A percentile compares a stretch with the other conserved stretches of the same genome.
These are phyloP conservation scores for Candida glucosophila DNA, from an alignment of 1,139 yeast genomes.

Conservation along the genomic window DNA sequence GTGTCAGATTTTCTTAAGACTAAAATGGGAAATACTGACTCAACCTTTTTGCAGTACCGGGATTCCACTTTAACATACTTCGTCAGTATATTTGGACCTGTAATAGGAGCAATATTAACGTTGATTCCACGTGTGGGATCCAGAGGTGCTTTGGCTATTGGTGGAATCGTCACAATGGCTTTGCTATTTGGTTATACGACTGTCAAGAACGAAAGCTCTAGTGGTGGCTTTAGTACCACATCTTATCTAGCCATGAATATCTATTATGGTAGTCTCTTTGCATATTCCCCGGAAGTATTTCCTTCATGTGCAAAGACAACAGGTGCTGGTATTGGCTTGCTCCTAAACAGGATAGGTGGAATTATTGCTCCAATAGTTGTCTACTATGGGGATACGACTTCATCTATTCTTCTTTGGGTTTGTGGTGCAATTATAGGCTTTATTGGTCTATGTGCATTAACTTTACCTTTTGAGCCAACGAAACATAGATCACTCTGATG, in stretches of 20 bases:
- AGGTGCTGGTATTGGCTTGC: conserved; percentile 45
- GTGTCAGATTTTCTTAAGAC: conserved; percentile 35
- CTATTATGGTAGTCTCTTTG: conserved; percentile 48
- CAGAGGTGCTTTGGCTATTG: conserved; percentile 46
- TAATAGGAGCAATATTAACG: conserved; percentile 40
- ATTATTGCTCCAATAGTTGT: conserved; percentile 45
- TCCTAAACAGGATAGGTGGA: conserved; percentile 38
- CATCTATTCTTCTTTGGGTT: conserved; percentile 49
- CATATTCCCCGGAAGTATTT: conserved; percentile 52
- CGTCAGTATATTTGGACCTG: conserved; percentile 48
- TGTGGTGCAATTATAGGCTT: conserved; percentile 46
- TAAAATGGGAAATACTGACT: conserved; percentile 35
- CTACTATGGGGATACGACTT: conserved; percentile 34
- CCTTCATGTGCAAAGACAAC: conserved; percentile 50
- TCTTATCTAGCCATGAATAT: conserved; percentile 43
- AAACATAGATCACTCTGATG: conserved; percentile 1
- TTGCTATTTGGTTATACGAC: conserved; percentile 51
- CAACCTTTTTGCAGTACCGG: conserved; percentile 35
- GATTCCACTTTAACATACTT: conserved; percentile 44
- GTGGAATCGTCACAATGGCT: conserved; percentile 45
- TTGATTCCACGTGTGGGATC: conserved; percentile 42
- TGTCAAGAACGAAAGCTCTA: conserved; percentile 39
- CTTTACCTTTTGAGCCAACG: conserved; percentile 42
- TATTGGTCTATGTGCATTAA: conserved; percentile 31
- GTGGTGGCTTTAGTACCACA: conserved; percentile 45